phyloP scores from a whole-genome alignment of 257 asterid species.

The Solanum bulbocastanum region DNA sequence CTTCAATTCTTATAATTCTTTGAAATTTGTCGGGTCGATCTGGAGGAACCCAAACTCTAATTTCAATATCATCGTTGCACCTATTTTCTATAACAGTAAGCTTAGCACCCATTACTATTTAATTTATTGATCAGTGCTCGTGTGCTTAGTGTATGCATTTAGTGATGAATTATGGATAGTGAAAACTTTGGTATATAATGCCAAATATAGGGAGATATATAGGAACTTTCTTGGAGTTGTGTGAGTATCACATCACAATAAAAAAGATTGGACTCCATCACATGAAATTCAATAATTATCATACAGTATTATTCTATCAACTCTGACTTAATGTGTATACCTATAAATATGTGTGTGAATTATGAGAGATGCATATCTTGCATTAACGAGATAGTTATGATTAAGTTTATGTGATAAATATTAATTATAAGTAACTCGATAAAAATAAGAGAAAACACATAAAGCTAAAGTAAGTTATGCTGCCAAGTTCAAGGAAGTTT shows the following conservation, averaged over 20 bases:
- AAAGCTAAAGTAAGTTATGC: too few relatives aligned
- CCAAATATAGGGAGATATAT: too few relatives aligned
- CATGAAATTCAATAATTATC: not conserved
- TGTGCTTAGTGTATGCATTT: not conserved
- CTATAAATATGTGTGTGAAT: too few relatives aligned
- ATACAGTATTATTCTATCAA: too few relatives aligned
- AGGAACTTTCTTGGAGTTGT: not conserved
- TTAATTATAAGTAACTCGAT: too few relatives aligned
- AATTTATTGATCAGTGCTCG: not conserved
- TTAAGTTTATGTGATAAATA: too few relatives aligned
- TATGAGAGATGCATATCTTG: too few relatives aligned
- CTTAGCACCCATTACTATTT: slow-evolving; percentile 14
- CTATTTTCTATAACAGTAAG: slow-evolving; percentile 13
- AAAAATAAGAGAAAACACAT: too few relatives aligned
- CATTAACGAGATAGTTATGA: too few relatives aligned
- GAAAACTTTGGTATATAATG: not conserved
- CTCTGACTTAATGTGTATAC: too few relatives aligned
- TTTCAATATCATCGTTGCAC: slow-evolving; percentile 16
- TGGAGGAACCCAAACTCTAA: slow-evolving; percentile 26
- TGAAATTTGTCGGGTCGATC: slow-evolving; percentile 16
- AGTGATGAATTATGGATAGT: not conserved
- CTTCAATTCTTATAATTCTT: slow-evolving; percentile 12
- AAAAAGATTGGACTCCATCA: not conserved
- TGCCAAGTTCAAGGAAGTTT: too few relatives aligned
- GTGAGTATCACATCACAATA: too few relatives aligned